phyloP scores from a whole-genome alignment of 2,329 filamentous ascomycete species.

The Fusarium gaditjirri region DNA sequence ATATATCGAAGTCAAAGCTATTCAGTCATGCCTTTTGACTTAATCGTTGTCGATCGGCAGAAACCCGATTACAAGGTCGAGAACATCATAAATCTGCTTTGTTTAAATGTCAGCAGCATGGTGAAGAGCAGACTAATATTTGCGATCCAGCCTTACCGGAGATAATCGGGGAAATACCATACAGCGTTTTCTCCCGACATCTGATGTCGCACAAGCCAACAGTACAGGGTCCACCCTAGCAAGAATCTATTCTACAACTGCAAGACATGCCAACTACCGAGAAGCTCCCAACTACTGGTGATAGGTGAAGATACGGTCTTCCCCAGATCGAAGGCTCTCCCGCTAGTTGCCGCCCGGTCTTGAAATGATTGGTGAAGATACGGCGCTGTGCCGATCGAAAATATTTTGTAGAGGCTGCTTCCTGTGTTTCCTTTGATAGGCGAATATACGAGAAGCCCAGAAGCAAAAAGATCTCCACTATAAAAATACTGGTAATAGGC shows the following conservation, averaged over 20 bases:
- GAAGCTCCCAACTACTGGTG: not conserved
- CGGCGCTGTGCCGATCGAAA: not conserved
- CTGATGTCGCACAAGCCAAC: not conserved
- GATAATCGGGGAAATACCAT: not conserved
- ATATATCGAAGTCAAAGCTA: not conserved
- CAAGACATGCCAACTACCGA: not conserved
- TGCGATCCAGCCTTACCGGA: not conserved
- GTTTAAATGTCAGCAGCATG: not conserved
- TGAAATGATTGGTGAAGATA: not conserved
- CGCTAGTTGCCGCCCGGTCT: too few relatives aligned
- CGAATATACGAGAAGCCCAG: not conserved
- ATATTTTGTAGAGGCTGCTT: not conserved
- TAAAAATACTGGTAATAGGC: fast-evolving
- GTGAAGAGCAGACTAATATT: too few relatives aligned
- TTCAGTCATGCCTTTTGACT: not conserved
- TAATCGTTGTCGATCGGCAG: fast-evolving
- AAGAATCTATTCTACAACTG: not conserved
- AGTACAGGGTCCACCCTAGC: not conserved
- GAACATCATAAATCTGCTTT: not conserved
- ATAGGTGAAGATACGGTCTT: not conserved
- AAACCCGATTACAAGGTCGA: not conserved
- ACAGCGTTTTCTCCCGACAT: not conserved
- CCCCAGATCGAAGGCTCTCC: too few relatives aligned
- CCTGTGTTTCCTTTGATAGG: not conserved
- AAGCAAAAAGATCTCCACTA: not conserved